Evolutionary conservation across 2,329 filamentous ascomycete genomes (phyloP).

Genomic region (Samsoniella hepiali): DNA sequence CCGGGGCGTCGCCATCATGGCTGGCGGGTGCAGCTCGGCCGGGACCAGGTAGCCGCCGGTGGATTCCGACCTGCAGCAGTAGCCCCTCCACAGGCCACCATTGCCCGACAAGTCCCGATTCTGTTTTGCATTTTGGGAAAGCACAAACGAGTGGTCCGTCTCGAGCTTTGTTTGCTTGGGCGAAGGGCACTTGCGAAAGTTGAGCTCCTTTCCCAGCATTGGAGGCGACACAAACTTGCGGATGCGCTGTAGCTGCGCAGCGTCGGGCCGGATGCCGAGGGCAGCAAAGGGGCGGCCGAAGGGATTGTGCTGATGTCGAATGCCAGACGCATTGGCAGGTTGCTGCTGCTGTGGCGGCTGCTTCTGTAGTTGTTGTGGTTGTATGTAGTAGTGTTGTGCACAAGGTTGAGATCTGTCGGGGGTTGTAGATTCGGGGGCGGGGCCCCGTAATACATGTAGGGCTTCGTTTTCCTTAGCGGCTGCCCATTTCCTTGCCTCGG

Average conservation of each 20-base stretch:
- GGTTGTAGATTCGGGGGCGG: constrained; percentile 10
- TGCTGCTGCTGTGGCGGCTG: constrained; percentile 13
- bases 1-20: constrained; percentile 50
- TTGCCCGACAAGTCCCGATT: constrained; percentile 55
- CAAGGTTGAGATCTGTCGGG: constrained; percentile 15
- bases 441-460: constrained; percentile 17
- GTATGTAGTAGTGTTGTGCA: constrained; percentile 11
- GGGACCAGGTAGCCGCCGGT: constrained; percentile 38
- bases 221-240: constrained; percentile 65
- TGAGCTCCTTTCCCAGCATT: constrained; percentile 80
- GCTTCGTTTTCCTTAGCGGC: constrained; percentile 19
- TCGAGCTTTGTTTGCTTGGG: constrained; percentile 84
- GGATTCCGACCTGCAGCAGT: constrained; percentile 50
- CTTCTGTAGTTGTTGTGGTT: constrained; percentile 4
- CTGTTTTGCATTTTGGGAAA: constrained; percentile 43
- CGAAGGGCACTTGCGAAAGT: constrained; percentile 77
- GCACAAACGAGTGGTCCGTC: constrained; percentile 63
- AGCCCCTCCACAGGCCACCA: constrained; percentile 74
- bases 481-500: constrained; percentile 26
- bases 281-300: constrained; percentile 46
- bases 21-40: constrained; percentile 43
- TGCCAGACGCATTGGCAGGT: constrained; percentile 33
- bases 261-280: constrained; percentile 37
- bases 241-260: constrained; percentile 42
- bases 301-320: constrained; percentile 35